These are phyloP conservation scores for Geum urbanum DNA, from an alignment of 306 rosid genomes.

Conservation along the genomic window DNA sequence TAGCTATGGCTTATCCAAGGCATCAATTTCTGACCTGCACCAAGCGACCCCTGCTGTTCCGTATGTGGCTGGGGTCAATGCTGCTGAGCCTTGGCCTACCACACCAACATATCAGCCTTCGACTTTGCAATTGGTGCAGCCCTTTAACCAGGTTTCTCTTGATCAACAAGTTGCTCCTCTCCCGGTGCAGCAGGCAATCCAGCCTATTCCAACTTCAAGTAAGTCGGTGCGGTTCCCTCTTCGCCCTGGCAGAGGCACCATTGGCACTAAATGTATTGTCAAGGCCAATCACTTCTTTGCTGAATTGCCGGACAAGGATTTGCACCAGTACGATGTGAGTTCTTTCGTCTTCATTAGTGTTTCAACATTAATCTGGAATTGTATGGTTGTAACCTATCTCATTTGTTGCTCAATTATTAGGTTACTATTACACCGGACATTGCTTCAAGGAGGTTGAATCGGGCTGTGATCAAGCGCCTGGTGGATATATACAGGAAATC, in stretches of 20 bases:
- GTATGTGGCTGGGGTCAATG: conserved; percentile 18
- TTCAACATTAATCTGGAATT: not conserved
- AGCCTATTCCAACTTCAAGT: conserved; percentile 56
- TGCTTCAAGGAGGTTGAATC: conserved; percentile 73
- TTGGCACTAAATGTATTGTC: conserved; percentile 57
- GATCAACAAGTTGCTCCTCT: conserved; percentile 36
- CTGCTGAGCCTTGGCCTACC: conserved; percentile 26
- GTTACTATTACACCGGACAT: conserved; percentile 90
- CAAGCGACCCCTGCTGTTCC: conserved; percentile 80
- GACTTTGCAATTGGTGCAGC: conserved; percentile 27
- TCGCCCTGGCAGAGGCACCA: conserved; percentile 85
- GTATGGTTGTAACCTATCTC: not conserved
- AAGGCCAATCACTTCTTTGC: conserved; percentile 94
- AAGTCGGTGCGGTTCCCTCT: conserved; percentile 87
- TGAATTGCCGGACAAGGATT: conserved; percentile 75
- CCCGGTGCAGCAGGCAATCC: conserved; percentile 31
- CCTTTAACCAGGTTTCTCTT: conserved; percentile 34
- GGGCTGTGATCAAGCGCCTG: conserved; percentile 77
- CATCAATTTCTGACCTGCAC: conserved; percentile 89
- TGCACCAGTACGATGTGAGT: conserved; percentile 96
- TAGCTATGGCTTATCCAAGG: conserved; percentile 51
- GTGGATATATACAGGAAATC: conserved; percentile 62
- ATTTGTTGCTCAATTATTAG: conserved; percentile 26
- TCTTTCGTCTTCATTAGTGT: not conserved
- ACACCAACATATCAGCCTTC: conserved; percentile 11